Base-by-base conservation (phyloP, 352 stramenopile species). In the Phytophthora ohioensis region DNA sequence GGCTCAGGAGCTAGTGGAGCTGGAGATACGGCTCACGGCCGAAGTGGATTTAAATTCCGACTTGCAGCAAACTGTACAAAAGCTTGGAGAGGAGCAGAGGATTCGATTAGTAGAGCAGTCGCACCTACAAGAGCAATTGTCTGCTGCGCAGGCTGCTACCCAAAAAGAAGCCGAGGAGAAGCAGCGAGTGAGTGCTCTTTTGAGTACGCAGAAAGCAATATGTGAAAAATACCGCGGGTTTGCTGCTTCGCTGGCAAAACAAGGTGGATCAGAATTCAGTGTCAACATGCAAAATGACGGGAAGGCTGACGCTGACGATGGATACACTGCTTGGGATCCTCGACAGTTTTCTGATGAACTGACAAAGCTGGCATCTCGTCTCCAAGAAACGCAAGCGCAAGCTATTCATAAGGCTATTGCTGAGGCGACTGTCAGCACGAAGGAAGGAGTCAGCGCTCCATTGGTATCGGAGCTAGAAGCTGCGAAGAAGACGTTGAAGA, bases 391-490 rank as follows among this genome's bases (percentile, higher is more conserved):
- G 6, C 67, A 70, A 31, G 54, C 69, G 32, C 49, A 64, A 73
- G 71, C 66, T 17, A 81, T 78, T 47, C 42, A 46, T 7, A 81
- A 67, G 35, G 72, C 74, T 39, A 73, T 78, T 31, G 68, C 72
- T 11, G 73, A 76, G 39, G 79, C 67, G 39, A 75, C 64, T n/a
- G 35, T 63, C 2, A 75, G 70, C 34, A 59, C 63, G 15, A 71
- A 71, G 32, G 58, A 75, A 64, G 70, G 54, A 9, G 70, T 74
- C 5, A 78, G 70, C 39, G 59, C 59, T 15, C 69, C 81, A 15
- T 48, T 90, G 6, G 15, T 79, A 47, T 73, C 69, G 2, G 84
- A 93, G 45, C 56, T 91, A 9, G 73, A 85, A 17, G 68, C 78
- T 43, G 83, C 80, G 35, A 84, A 88, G 32, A 81, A 80, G 8